A percentile compares a stretch with the other conserved stretches of the same genome.
phyloP scores from a whole-genome alignment of 2,329 filamentous ascomycete species.

The Cercospora berteroae region DNA sequence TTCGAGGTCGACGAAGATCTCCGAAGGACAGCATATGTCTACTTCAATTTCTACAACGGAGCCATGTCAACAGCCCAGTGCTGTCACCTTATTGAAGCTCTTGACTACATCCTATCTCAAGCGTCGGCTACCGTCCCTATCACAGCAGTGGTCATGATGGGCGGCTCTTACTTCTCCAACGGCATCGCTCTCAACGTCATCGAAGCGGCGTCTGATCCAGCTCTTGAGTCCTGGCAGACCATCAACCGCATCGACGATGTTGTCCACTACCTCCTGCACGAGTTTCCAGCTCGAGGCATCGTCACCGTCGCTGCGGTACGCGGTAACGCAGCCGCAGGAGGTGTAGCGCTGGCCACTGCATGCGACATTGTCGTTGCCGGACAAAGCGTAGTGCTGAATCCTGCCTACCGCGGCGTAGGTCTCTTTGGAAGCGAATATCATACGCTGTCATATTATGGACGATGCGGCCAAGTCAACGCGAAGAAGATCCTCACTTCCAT shows the following conservation, averaged over 20 bases:
- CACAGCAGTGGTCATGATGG: conserved; percentile 43
- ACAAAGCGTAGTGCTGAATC: conserved; percentile 43
- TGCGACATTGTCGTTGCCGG: conserved; percentile 42
- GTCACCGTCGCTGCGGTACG: conserved; percentile 43
- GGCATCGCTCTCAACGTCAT: conserved; percentile 48
- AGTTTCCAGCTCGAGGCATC: conserved; percentile 40
- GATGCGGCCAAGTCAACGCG: conserved; percentile 39
- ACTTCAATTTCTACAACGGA: conserved; percentile 48
- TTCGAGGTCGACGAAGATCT: conserved; percentile 34
- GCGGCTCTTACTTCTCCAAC: conserved; percentile 47
- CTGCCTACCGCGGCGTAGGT: conserved; percentile 42
- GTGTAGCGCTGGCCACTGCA: conserved; percentile 45
- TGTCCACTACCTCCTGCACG: conserved; percentile 41
- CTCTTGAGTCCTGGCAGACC: conserved; percentile 45
- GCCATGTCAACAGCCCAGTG: conserved; percentile 46
- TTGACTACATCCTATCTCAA: conserved; percentile 39
- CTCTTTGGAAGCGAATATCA: conserved; percentile 46
- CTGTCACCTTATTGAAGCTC: conserved; percentile 39
- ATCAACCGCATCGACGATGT: conserved; percentile 49
- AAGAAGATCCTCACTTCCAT: conserved; percentile 39
- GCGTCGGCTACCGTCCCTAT: conserved; percentile 35
- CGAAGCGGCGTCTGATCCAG: conserved; percentile 41
- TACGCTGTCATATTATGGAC: conserved; percentile 42
- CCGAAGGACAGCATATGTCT: conserved; percentile 41
- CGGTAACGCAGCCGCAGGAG: conserved; percentile 46